Base-by-base conservation (phyloP, 1,284 basidiomycete genomes). In the Malassezia yamatoensis region DNA sequence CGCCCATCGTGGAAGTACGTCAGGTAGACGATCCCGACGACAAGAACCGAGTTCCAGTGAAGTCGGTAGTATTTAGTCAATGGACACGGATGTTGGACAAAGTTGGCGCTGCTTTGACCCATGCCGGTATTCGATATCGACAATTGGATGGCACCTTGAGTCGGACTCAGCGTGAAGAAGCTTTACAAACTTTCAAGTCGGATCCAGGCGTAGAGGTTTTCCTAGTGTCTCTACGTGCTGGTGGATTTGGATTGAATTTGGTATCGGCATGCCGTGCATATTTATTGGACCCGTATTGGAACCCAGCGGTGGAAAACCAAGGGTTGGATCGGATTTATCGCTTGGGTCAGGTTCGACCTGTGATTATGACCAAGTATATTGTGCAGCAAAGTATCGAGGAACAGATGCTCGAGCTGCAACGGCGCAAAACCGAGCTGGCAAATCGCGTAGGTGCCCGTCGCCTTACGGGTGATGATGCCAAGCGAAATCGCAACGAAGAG, bases 281-380 rank as follows among this genome's bases (percentile, higher is more conserved):
- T 75, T 79, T 94, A 41, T 87, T 96, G 82, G 90, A 96, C 76
- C 90, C 90, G 39, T 93, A 91, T 76, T 94, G 90, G 88, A 96
- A 96, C 70, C 91, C 91, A 16, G 90, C 90, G 11, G 90, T 94
- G 7, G 90, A 96, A 59, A 67, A 69, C 36, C 72, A 74, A 49
- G 72, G 66, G 15, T 52, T 73, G 16, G 72, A 74, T 43, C 64
- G 72, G 12, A 60, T 74, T 15, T 61, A 73, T 40, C 66, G 72
- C 1, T 62, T 73, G 57, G 72, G 72, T 18, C 72, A 74, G 49
- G 40, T 36, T 11, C 54, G 61, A 8, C 69, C 70, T 4, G 69
- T 73, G 7, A 61, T 74, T 35, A 70, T 65, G 41, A 72, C 70
- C 18, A 71, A 71, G 49, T 70, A 66, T 51, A 62, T 74, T 48